Base-by-base conservation (phyloP, 208 protist genomes). In the Sergeia podlipaevii region DNA sequence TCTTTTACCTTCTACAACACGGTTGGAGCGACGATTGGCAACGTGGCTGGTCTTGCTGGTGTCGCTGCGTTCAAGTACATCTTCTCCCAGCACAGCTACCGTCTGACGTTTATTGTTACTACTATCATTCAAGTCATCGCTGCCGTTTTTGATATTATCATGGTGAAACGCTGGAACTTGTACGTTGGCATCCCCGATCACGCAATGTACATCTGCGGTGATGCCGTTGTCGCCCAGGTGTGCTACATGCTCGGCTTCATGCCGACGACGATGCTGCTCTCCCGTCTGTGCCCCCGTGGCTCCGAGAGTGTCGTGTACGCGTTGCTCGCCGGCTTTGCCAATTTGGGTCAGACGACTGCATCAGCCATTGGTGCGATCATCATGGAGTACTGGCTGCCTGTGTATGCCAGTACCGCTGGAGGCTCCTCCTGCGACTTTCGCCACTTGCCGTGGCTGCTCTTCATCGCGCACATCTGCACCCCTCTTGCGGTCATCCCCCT, bases 401-500 rank as follows among this genome's bases (percentile, higher is more conserved):
- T 89, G 18, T 39, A 52, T 28, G 66, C 79, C 24, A 64, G 18
- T 7, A 41, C 60, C 11, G 26, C 7, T 7, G 42, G 42, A 8
- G n/a, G 18, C n/a, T 47, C 18, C 20, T 66, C 73, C 13, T 93
- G 85, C 65, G 60, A 90, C 59, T 93, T 85, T 61, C 58, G 47
- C 26, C 74, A 79, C 30, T 29, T 86, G 30, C 61, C 53, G 28
- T 67, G 60, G 32, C 17, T 80, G 42, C 55, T 91, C 26, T 21
- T 84, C 32, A 48, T 84, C 17, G 38, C 50, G 23, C 72, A 82
- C 21, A 57, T 77, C 27, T 32, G 51, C 32, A 34, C 66, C 11
- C 80, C 80, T 18, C 17, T 88, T 32, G 23, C 81, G 47, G 46
- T 58, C 18, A 65, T 84, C 11, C 74, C 80, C 11, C 46, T 77